A percentile compares a stretch with the other conserved stretches of the same genome.
Conservation (phyloP, 1,284 basidiomycete species). For the Trichosporon sp. region DNA sequence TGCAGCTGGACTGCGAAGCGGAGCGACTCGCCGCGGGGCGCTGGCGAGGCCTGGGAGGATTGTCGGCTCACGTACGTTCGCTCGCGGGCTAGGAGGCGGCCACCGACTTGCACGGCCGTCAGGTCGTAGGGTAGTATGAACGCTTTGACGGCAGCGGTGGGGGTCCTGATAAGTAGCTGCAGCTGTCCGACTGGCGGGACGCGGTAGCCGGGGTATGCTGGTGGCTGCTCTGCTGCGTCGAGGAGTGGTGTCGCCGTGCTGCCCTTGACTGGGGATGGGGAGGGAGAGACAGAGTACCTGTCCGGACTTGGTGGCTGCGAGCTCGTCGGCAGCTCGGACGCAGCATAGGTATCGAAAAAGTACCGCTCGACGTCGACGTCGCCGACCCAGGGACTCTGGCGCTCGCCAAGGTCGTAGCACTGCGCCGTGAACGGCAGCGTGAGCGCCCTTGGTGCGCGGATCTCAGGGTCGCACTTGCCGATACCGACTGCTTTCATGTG, state of each 20-base stretch:
- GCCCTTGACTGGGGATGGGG: not conserved
- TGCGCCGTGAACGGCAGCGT: slow-evolving; percentile 40
- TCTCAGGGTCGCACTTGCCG: slow-evolving; percentile 24
- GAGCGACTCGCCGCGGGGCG: slow-evolving; percentile 23
- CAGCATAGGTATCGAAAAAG: slow-evolving; percentile 23
- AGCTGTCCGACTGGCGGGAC: slow-evolving; percentile 52
- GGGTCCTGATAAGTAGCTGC: slow-evolving; percentile 52
- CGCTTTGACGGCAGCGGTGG: slow-evolving; percentile 49
- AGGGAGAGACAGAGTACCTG: not conserved
- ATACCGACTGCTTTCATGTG: slow-evolving; percentile 19
- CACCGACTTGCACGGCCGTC: slow-evolving; percentile 38
- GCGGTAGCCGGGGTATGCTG: slow-evolving; percentile 50
- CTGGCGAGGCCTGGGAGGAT: not conserved
- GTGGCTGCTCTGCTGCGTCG: not conserved
- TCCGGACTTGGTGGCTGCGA: not conserved
- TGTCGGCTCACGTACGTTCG: slow-evolving; percentile 29
- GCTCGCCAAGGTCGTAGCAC: slow-evolving; percentile 39
- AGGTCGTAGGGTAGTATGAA: slow-evolving; percentile 54
- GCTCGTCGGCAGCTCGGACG: not conserved
- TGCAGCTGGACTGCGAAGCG: slow-evolving; percentile 50
- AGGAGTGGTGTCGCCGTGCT: not conserved
- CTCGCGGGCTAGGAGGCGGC: slow-evolving; percentile 40
- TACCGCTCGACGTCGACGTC: slow-evolving; percentile 41
- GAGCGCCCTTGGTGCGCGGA: slow-evolving; percentile 31
- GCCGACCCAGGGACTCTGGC: slow-evolving; percentile 43